Conservation (phyloP, 148 eudicot species). For the Rhododendron williamsianum region DNA sequence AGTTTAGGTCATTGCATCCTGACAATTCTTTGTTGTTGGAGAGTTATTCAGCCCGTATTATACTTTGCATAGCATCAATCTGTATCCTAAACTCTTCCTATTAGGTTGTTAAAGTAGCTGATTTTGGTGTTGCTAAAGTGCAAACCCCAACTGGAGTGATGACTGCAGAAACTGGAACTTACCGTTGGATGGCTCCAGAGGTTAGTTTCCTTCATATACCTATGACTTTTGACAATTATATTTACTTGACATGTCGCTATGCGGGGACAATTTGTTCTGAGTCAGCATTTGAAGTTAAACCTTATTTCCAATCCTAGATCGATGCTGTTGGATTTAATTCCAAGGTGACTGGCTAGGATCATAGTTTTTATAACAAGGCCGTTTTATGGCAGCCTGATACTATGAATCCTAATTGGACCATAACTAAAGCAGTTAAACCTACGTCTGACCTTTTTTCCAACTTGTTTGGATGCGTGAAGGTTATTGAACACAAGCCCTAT, state of each 20-base stretch:
- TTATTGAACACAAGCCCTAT: constrained; percentile 52
- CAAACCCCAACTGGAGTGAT: constrained; percentile 42
- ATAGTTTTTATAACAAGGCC: background rate
- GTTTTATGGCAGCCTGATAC: background rate
- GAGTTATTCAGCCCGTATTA: background rate
- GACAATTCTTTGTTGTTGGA: background rate
- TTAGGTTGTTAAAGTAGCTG: constrained; percentile 54
- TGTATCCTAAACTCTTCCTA: background rate
- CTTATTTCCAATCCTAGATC: constrained; percentile 7
- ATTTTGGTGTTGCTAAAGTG: constrained; percentile 62
- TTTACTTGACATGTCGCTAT: background rate
- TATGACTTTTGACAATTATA: background rate
- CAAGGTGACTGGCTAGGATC: background rate
- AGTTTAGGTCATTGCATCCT: background rate
- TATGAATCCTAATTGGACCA: background rate
- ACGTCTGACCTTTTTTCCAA: constrained; percentile 12
- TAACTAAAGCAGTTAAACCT: background rate
- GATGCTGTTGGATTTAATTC: background rate
- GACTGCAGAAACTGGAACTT: constrained; percentile 67
- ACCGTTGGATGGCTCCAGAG: constrained; percentile 74
- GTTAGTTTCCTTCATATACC: constrained; percentile 16
- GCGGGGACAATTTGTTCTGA: background rate
- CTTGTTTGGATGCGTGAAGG: constrained; percentile 32
- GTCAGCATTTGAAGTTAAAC: constrained; percentile 7
- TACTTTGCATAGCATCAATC: background rate